phyloP scores from a whole-genome alignment of 2,329 filamentous ascomycete species.

The Aspergillus sp. region DNA sequence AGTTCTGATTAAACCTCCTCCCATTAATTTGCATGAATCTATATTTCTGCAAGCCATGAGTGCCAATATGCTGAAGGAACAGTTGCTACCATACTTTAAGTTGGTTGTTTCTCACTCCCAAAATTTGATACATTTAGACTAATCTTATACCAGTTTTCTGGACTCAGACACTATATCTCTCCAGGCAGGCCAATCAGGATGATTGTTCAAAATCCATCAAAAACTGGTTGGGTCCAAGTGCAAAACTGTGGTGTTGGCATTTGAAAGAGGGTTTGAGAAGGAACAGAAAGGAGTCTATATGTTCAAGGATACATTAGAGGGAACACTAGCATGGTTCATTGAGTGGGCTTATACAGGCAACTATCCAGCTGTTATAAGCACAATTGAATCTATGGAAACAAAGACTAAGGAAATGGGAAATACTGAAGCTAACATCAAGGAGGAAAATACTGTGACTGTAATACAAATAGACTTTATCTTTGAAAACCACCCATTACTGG shows the following conservation, averaged over 20 bases:
- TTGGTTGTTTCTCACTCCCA: not conserved
- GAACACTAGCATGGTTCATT: constrained; percentile 4
- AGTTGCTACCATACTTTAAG: not conserved
- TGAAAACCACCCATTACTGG: not conserved
- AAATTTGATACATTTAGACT: not conserved
- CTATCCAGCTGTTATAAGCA: constrained; percentile 2
- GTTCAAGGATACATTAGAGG: constrained; percentile 5
- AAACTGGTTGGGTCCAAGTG: not conserved
- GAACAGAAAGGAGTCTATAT: constrained; percentile 2
- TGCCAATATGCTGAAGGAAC: too few species aligned
- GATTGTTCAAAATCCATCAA: not conserved
- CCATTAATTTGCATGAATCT: too few species aligned
- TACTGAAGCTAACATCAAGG: not conserved
- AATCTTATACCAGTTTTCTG: not conserved
- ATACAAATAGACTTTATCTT: constrained; percentile 1
- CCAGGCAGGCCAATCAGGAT: not conserved
- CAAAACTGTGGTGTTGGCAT: not conserved
- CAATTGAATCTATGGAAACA: not conserved
- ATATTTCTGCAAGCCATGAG: too few species aligned
- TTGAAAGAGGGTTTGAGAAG: not conserved
- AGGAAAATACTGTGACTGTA: not conserved
- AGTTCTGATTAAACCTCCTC: not conserved
- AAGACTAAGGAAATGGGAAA: not conserved
- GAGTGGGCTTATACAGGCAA: constrained; percentile 7
- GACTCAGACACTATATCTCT: not conserved